Evolutionary conservation across 768 basidiomycete genomes (phyloP), one percentile per base, ranked within the genome.

Genomic region (Lentinula detonsa): DNA sequence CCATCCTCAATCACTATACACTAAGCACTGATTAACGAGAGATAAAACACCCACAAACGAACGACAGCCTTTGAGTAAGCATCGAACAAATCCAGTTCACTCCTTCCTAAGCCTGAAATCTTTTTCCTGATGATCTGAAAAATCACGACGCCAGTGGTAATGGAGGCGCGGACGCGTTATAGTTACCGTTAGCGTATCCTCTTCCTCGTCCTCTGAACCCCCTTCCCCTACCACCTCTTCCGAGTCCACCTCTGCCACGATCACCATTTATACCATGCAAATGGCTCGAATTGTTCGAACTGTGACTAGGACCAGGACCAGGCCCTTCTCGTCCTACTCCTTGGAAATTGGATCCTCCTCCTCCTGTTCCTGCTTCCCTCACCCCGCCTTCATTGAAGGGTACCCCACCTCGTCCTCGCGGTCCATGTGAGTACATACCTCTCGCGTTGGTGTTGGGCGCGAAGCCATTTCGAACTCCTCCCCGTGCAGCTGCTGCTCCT

Each of bases 231-330:
- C 37, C 37, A 31, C 52, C 16, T n/a, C n/a, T 31, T 9, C 9
- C 45, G 15, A 28, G 1, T 11, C 75, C 77, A 10, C 50, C 50
- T 51, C 50, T 51, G 16, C 50, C 50, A 15, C 50, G 31, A 28
- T 77, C 68, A 11, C 76, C 78, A 59, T 78, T 70, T 60, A 73
- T 73, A 16, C 50, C 50, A 51, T 21, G 50, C 5, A 7, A 35
- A n/a, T 39, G 37, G 13, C 3, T 39, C 13, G 37, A 13, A 39
- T 8, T 39, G 13, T 39, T 39, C 37, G 5, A 1, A 39, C 16
- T 21, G 16, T 10, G 18, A 23, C 46, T 11, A 23, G 46, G 8
- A 23, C 21, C n/a, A n/a, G n/a, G n/a, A n/a, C n/a, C n/a, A 8
- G 8, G 21, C 7, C 18, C 7, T 23, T n/a, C 46, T 39, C 37